A percentile compares a stretch with the other conserved stretches of the same genome.
Evolutionary conservation across 768 basidiomycete species (phyloP).

Genomic region (Krasilnikovozyma curviuscula): DNA sequence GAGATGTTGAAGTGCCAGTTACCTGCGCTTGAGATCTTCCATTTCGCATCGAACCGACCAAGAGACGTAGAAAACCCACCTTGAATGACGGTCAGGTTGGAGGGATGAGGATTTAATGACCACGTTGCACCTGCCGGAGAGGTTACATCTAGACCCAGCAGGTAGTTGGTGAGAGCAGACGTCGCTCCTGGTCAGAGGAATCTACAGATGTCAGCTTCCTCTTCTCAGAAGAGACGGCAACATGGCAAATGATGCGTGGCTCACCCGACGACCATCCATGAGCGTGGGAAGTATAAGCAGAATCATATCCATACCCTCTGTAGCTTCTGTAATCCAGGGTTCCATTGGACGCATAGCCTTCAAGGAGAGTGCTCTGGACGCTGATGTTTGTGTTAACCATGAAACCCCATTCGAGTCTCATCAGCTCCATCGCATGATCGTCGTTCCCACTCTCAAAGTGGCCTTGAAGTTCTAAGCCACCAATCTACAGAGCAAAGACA

Average conservation of each 20-base stretch:
- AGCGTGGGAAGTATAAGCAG: conserved; percentile 41
- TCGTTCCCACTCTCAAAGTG: conserved; percentile 40
- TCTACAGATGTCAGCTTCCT: too few relatives aligned
- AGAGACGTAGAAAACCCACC: conserved; percentile 39
- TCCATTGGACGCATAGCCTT: conserved; percentile 42
- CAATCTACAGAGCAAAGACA: too few relatives aligned
- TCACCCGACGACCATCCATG: conserved; percentile 45
- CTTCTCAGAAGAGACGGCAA: too few relatives aligned
- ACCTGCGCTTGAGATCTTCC: too few relatives aligned
- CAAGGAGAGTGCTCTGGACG: conserved; percentile 40
- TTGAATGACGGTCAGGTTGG: conserved; percentile 30
- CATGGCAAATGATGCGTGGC: too few relatives aligned
- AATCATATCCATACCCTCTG: conserved; percentile 39
- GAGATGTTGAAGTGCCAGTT: too few relatives aligned
- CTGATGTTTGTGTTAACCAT: conserved; percentile 39
- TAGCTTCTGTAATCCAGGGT: conserved; percentile 38
- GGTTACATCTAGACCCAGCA: conserved; percentile 37
- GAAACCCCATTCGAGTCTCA: conserved; percentile 41
- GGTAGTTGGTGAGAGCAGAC: conserved; percentile 38
- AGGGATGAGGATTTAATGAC: conserved; percentile 34
- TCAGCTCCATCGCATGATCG: conserved; percentile 35
- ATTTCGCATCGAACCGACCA: conserved; percentile 36
- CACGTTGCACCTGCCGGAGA: conserved; percentile 34
- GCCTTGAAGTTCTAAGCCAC: too few relatives aligned
- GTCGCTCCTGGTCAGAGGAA: too few relatives aligned